Evolutionary conservation across 208 protist genomes (phyloP), one percentile per base, ranked within the genome.

Genomic region (Vickermania ingenoplastis): DNA sequence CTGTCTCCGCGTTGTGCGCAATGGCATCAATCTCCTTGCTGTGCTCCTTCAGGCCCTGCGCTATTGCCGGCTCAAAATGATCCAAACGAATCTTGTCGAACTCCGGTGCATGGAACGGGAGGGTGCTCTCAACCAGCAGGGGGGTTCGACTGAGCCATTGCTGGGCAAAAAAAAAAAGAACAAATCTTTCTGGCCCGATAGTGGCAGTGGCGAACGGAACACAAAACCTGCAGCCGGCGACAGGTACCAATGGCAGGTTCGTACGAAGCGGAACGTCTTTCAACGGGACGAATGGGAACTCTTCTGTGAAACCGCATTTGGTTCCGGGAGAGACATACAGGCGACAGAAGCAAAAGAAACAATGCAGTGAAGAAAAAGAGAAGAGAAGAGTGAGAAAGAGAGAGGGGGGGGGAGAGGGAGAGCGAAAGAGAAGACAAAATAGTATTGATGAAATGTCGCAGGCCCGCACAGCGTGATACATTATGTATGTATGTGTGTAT

Each of bases 21-120:
- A 83, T 74, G 3, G 61, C 65, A 48, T 66, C 45, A 23, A 86
- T 65, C 64, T 86, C 79, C 31, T 67, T 58, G 21, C 73, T 29
- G 49, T 82, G 75, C 62, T 78, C 60, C 49, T 27, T 45, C 64
- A 85, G 69, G 48, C 71, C 79, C 0, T 55, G 65, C 25, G 73
- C 68, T 30, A 85, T 78, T 29, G 79, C 79, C 14, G 73, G 74
- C 2, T 71, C 66, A 51, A 70, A 85, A 64, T 85, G 79, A 45
- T 78, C 71, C 21, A 59, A 30, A 24, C 61, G 61, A 36, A 81
- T 73, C 27, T 67, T 53, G 49, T 72, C 65, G 59, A 85, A 81
- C 22, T 61, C 28, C 4, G 79, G 79, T 3, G 67, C 69, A 45
- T 76, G 64, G 59, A 59, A 81, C n/a, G 49, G 73, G 36, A 75